phyloP scores from a whole-genome alignment of 352 stramenopile genomes.

The Globisporangium canariense region DNA sequence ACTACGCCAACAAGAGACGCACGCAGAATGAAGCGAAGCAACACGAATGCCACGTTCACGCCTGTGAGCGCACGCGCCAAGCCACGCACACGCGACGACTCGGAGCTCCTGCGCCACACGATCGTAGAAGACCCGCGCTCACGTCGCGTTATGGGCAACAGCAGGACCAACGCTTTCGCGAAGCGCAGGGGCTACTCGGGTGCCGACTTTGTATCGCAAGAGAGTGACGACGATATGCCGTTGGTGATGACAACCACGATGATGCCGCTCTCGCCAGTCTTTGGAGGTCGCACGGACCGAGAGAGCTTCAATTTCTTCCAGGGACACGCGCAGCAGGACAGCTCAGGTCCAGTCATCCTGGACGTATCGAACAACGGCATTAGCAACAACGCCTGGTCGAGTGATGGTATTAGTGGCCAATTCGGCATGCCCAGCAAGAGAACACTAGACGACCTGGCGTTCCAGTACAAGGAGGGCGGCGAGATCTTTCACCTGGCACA shows the following conservation, averaged over 20 bases:
- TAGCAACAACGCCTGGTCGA: neutral
- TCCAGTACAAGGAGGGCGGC: constrained; percentile 40
- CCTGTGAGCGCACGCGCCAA: constrained; percentile 20
- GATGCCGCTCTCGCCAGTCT: constrained; percentile 4
- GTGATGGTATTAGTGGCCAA: neutral
- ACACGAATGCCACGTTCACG: constrained; percentile 10
- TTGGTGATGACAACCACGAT: neutral
- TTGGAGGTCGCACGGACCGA: neutral
- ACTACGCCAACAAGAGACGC: neutral
- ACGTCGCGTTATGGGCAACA: neutral
- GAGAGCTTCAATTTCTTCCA: neutral
- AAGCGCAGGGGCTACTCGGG: constrained; percentile 13
- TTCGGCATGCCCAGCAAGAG: constrained; percentile 23
- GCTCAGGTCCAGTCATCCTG: neutral
- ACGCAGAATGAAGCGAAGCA: constrained; percentile 15
- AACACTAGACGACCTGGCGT: constrained; percentile 31
- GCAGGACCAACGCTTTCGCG: neutral
- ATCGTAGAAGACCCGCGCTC: constrained; percentile 13
- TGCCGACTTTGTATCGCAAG: constrained; percentile 9
- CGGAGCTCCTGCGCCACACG: constrained; percentile 23
- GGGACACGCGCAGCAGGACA: neutral
- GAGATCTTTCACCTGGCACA: constrained; percentile 37
- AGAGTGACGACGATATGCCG: neutral
- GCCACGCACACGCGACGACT: constrained; percentile 38
- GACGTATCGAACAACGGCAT: neutral